Base-by-base conservation (phyloP, 2,329 filamentous ascomycete species). In the Scedosporium minutisporum region DNA sequence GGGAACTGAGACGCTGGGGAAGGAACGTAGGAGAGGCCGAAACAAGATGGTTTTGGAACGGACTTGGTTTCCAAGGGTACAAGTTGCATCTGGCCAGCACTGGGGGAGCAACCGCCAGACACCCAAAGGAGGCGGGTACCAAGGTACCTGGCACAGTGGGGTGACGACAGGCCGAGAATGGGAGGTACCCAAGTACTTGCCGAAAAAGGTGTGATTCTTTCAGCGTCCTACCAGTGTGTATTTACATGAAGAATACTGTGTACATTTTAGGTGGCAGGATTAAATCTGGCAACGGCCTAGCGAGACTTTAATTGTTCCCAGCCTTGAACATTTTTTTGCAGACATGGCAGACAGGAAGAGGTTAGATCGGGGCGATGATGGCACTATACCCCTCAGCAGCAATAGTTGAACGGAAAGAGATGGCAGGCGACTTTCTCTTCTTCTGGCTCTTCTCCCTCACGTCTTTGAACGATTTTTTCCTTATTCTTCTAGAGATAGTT, bases 31-130 rank as follows among this genome's bases (percentile, higher is more conserved):
- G 29, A 61, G 59, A 48, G 46, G 41, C 60, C 60, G 60, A 61
- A 61, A 61, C 60, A 38, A 29, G 18, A 57, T 16, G 16, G 59
- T 46, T 61, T 61, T 61, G 59, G 44, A 38, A 60, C 25, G 58
- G 41, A 7, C 58, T 27, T 27, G 23, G 51, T 55, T 23, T 55
- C 51, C 18, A 55, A 55, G 51, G 51, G 51, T 27, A 38, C 18
- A 23, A 23, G 12, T 55, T 18, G 51, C 51, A 6, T 55, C 21
- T 23, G 51, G 4, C 23, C 51, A 23, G 12, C 23, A 12, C 51
- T 23, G 18, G 18, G 12, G 51, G 12, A 23, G 21, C 18, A 55
- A 23, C 51, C 51, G 14, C n/a, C 44, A 48, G 44, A 48, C 14
- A n/a, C 33, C 33, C 33, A 38, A 38, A 38, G 33, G 33, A 38